Evolutionary conservation across 2,329 filamentous ascomycete genomes (phyloP), one percentile per base, ranked within the genome.

Genomic region (Plenodomus lindquistii): DNA sequence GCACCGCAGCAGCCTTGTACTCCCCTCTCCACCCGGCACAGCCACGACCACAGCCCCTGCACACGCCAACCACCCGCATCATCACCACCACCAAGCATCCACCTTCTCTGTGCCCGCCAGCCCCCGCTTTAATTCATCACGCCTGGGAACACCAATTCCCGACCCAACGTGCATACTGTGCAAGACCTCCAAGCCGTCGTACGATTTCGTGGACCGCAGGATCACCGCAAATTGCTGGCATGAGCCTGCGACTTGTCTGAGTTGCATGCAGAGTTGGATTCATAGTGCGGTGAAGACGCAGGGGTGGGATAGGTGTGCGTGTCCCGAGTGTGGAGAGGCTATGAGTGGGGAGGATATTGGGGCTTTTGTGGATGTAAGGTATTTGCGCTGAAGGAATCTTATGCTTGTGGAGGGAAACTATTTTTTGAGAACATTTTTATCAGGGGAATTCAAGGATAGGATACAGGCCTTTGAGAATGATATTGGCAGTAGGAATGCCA

Each of bases 301-400:
- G 21, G 54, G 61, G 4, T 56, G 54, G 44, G 55, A 58, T 11
- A 46, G 49, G 15, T 64, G 57, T 20, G 53, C 52, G 6, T 71
- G 67, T 55, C 66, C 65, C 0, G 67, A 71, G 44, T 71, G 67
- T 36, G 57, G 58, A 2, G 60, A 67, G 42, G 11, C 19, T 0
- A 60, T 70, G 57, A 43, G 43, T 0, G 59, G 58, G 9, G 62
- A 65, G 15, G 67, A 69, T 42, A 49, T 69, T 4, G 48, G 51
- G 37, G 50, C 53, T 42, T 64, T 66, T 44, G 57, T 56, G n/a
- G 48, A 57, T 8, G 52, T 55, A 27, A 40, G 19, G 6, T 44
- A 37, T 19, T 22, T 43, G 18, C 18, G 15, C 9, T 38, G 17
- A 21, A 19, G 35, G 4, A 9, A 27, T 17, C 27, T n/a, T n/a